These are phyloP conservation scores for Dryas octopetala DNA, from an alignment of 306 rosid genomes.

Conservation along the genomic window DNA sequence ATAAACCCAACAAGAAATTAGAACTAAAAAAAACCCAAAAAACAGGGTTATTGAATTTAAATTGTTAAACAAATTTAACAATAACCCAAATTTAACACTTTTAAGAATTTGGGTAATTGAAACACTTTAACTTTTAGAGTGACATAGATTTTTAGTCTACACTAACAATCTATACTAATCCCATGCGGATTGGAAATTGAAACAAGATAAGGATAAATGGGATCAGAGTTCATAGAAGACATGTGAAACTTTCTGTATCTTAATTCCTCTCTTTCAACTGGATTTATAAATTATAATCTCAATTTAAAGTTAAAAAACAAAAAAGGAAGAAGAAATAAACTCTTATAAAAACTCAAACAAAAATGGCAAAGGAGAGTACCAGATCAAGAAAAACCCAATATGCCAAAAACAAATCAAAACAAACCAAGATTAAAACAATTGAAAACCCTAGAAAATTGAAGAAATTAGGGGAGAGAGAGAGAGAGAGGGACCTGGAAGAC, in stretches of 20 bases:
- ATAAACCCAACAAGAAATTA: not conserved
- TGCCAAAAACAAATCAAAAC: too few species aligned
- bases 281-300: not conserved
- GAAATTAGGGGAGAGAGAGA: too few species aligned
- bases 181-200: not conserved
- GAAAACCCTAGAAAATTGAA: too few species aligned
- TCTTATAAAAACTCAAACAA: constrained; percentile 3
- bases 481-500: too few species aligned
- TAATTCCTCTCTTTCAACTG: constrained; percentile 3
- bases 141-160: constrained; percentile 4
- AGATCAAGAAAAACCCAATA: constrained; percentile 33
- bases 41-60: not conserved
- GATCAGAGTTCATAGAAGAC: not conserved
- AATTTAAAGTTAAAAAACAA: constrained; percentile 1
- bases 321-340: not conserved
- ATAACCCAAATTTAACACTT: too few species aligned
- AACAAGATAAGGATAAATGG: not conserved
- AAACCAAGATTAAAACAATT: too few species aligned
- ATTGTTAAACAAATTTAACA: too few species aligned
- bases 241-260: not conserved
- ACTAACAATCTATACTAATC: constrained; percentile 1
- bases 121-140: not conserved
- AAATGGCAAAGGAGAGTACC: constrained; percentile 41
- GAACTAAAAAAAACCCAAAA: not conserved
- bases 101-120: not conserved